phyloP scores from a whole-genome alignment of 495 filamentous ascomycete genomes.

The Penicillium coffeae region DNA sequence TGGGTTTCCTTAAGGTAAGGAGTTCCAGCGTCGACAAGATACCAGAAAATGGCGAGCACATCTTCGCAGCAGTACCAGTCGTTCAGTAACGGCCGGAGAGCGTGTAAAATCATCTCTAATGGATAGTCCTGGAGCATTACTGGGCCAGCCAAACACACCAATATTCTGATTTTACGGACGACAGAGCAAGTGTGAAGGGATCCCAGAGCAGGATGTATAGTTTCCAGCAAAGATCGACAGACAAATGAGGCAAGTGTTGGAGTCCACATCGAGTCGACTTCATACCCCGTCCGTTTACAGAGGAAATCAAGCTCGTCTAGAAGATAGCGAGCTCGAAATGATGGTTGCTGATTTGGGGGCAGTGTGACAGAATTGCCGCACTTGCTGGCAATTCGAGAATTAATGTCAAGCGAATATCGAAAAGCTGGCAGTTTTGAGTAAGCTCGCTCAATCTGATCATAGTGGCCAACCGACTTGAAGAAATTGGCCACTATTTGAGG shows the following conservation, averaged over 20 bases:
- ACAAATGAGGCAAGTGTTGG: conserved; percentile 70
- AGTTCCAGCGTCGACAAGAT: conserved; percentile 68
- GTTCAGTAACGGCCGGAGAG: conserved; percentile 71
- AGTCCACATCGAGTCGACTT: conserved; percentile 68
- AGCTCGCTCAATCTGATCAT: conserved; percentile 70
- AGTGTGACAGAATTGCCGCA: conserved; percentile 57
- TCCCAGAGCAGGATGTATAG: conserved; percentile 81
- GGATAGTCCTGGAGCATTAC: conserved; percentile 73
- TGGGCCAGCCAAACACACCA: conserved; percentile 72
- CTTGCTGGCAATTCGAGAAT: conserved; percentile 62
- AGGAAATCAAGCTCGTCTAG: conserved; percentile 69
- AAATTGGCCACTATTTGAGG: conserved; percentile 70
- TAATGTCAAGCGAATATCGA: conserved; percentile 53
- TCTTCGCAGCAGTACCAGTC: conserved; percentile 90
- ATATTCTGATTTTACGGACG: conserved; percentile 76
- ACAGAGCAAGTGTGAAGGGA: conserved; percentile 81
- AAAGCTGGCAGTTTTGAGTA: conserved; percentile 62
- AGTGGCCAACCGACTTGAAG: conserved; percentile 65
- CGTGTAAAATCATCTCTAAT: conserved; percentile 86
- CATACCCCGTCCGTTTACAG: conserved; percentile 63
- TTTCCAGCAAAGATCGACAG: conserved; percentile 71
- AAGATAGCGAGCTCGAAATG: conserved; percentile 74
- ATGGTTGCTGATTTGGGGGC: conserved; percentile 77
- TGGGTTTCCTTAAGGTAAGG: conserved; percentile 60
- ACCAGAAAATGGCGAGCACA: conserved; percentile 80